These are phyloP conservation scores for Cercophora sp. DNA, from an alignment of 495 filamentous ascomycete genomes.

Conservation along the genomic window DNA sequence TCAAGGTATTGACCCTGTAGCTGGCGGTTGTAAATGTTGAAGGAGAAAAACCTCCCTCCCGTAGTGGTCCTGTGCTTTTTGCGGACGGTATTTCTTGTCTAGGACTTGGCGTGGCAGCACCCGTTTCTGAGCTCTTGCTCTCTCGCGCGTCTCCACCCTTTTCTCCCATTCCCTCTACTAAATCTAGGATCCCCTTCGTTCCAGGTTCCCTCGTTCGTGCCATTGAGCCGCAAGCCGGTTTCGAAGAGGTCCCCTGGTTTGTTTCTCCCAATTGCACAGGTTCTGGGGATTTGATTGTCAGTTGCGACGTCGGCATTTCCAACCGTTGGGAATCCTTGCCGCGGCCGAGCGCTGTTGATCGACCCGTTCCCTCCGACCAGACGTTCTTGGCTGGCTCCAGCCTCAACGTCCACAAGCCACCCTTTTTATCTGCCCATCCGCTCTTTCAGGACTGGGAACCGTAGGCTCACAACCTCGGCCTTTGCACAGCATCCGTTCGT, in stretches of 20 bases:
- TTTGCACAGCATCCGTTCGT: background rate
- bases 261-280: background rate
- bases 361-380: background rate
- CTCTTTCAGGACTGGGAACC: background rate
- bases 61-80: too few relatives aligned
- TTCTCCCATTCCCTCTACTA: too few relatives aligned
- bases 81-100: too few relatives aligned
- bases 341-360: slow-evolving; percentile 7
- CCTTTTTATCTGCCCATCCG: background rate
- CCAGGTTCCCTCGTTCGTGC: background rate
- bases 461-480: background rate
- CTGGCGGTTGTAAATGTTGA: too few relatives aligned
- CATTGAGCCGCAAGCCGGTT: background rate
- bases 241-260: background rate
- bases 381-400: slow-evolving; percentile 7
- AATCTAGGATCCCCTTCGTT: background rate
- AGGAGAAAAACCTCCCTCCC: too few relatives aligned
- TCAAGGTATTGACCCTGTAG: too few relatives aligned
- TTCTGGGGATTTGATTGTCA: too few relatives aligned
- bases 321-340: background rate
- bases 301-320: slow-evolving; percentile 3
- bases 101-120: too few relatives aligned
- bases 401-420: slow-evolving; percentile 7
- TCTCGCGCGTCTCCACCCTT: too few relatives aligned
- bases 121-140: too few relatives aligned